These are phyloP conservation scores for Didymella pomorum DNA, from an alignment of 2,329 filamentous ascomycete species.

Conservation along the genomic window DNA sequence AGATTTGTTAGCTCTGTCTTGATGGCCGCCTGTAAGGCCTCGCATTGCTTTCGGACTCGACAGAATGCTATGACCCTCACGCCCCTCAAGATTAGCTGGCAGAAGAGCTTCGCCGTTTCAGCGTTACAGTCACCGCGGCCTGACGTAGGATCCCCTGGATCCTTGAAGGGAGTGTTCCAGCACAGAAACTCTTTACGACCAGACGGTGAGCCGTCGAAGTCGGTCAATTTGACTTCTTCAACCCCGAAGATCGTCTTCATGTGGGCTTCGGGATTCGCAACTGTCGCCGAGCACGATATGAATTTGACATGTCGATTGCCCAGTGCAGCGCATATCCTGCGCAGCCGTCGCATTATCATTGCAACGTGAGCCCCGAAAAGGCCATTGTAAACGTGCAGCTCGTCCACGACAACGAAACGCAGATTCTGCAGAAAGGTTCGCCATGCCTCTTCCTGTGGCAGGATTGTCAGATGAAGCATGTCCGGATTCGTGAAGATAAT, in stretches of 20 bases:
- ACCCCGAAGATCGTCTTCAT: slow-evolving; percentile 96
- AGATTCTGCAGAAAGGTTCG: slow-evolving; percentile 86
- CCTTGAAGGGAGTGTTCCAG: slow-evolving; percentile 97
- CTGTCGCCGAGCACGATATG: slow-evolving; percentile 94
- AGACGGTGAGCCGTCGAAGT: slow-evolving; percentile 92
- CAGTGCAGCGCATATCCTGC: slow-evolving; percentile 86
- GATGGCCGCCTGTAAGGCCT: slow-evolving; percentile 80
- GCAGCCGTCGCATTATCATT: slow-evolving; percentile 88
- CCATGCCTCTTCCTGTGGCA: slow-evolving; percentile 92
- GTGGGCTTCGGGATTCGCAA: slow-evolving; percentile 89
- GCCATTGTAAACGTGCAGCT: slow-evolving; percentile 96
- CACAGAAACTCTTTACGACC: slow-evolving; percentile 94
- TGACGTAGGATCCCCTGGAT: slow-evolving; percentile 84
- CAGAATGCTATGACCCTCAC: slow-evolving; percentile 95
- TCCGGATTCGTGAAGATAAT: slow-evolving; percentile 98
- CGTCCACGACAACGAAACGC: slow-evolving; percentile 83
- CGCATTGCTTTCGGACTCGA: slow-evolving; percentile 85
- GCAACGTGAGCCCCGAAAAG: slow-evolving; percentile 93
- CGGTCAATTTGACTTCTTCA: slow-evolving; percentile 78
- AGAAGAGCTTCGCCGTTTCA: slow-evolving; percentile 91
- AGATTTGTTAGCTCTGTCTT: slow-evolving; percentile 77
- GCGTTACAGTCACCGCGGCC: slow-evolving; percentile 82
- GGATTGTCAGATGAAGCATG: slow-evolving; percentile 93
- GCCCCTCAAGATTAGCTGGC: slow-evolving; percentile 84
- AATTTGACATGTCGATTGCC: slow-evolving; percentile 88